phyloP scores from a whole-genome alignment of 805 yeast species.

The Ogataea thermomethanolica region DNA sequence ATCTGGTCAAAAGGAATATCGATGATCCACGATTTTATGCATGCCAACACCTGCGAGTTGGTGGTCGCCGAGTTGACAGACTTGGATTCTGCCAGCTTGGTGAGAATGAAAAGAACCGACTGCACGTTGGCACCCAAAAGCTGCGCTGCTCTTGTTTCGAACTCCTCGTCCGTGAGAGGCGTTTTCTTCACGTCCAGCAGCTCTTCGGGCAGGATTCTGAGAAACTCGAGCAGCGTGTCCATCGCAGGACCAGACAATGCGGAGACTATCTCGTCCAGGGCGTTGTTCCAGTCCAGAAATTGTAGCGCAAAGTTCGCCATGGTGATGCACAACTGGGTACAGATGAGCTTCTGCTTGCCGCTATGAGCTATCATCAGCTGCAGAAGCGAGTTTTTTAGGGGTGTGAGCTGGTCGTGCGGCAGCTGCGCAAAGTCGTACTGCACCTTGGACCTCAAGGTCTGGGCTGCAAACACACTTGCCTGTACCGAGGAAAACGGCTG shows the following conservation, averaged over 20 bases:
- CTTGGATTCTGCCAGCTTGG: conserved; percentile 40
- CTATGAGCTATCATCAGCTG: conserved; percentile 50
- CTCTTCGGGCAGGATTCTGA: conserved; percentile 90
- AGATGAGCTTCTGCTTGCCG: conserved; percentile 51
- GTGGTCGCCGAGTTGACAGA: conserved; percentile 31
- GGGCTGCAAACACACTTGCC: conserved; percentile 80
- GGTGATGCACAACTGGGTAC: conserved; percentile 79
- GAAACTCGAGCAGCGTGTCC: conserved; percentile 64
- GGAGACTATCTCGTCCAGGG: conserved; percentile 63
- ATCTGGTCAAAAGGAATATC: conserved; percentile 77
- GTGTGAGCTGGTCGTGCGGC: conserved; percentile 50
- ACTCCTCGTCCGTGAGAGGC: conserved; percentile 79
- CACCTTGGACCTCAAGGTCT: conserved; percentile 81
- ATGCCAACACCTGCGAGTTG: conserved; percentile 54
- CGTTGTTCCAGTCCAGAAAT: conserved; percentile 64
- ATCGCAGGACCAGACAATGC: conserved; percentile 42
- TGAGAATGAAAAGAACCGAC: conserved; percentile 60
- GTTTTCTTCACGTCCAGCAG: conserved; percentile 71
- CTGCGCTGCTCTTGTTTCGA: conserved; percentile 56
- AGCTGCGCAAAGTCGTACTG: conserved; percentile 83
- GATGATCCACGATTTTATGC: conserved; percentile 85
- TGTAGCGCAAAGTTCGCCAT: conserved; percentile 82
- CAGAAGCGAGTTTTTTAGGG: conserved; percentile 68
- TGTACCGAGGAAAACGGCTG: conserved; percentile 38
- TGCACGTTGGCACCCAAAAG: conserved; percentile 66